Evolutionary conservation across 2,329 filamentous ascomycete species (phyloP).

Genomic region (Curvularia verruculosa): DNA sequence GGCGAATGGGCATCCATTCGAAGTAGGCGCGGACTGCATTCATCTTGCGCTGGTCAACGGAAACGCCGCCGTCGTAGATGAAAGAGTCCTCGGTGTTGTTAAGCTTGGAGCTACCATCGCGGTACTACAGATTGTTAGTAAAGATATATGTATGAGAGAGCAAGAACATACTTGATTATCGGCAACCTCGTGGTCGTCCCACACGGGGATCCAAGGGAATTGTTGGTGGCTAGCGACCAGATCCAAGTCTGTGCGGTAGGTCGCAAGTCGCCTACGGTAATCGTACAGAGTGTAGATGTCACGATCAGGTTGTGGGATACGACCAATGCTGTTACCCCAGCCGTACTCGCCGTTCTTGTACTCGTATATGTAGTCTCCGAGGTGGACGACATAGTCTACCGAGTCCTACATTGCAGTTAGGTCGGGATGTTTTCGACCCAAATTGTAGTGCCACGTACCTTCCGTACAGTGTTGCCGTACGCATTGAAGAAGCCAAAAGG

Average conservation of each 20-base stretch:
- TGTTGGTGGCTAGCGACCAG: conserved; percentile 47
- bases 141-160: no score
- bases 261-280: conserved; percentile 52
- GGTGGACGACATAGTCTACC: conserved; percentile 51
- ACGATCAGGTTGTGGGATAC: conserved; percentile 42
- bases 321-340: conserved; percentile 42
- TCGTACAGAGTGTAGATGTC: conserved; percentile 53
- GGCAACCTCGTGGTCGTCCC: conserved; percentile 55
- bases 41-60: conserved; percentile 55
- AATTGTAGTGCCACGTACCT: conserved; percentile 20
- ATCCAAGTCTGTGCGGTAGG: conserved; percentile 51
- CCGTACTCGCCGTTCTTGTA: conserved; percentile 48
- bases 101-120: conserved; percentile 48
- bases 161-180: conserved; percentile 41
- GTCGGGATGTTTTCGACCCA: not conserved
- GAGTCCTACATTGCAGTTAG: conserved; percentile 40
- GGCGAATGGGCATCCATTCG: conserved; percentile 54
- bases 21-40: conserved; percentile 55
- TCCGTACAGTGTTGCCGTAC: conserved; percentile 50
- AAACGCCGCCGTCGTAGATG: conserved; percentile 47
- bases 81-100: conserved; percentile 55
- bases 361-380: conserved; percentile 55
- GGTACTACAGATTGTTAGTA: conserved; percentile 27
- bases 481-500: conserved; percentile 58
- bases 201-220: conserved; percentile 54